Conservation (phyloP, 306 rosid genomes). For the Castanea sativa region DNA sequence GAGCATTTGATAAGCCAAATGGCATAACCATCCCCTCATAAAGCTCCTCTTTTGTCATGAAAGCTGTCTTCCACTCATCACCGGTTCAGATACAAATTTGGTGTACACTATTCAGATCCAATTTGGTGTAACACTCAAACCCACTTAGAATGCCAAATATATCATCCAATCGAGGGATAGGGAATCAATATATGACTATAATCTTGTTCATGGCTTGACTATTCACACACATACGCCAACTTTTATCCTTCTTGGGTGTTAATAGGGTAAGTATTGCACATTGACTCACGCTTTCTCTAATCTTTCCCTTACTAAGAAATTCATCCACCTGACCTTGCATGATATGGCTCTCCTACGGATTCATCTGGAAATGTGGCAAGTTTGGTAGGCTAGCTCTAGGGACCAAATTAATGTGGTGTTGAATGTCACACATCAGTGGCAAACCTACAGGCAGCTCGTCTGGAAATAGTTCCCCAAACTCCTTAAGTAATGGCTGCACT, state of each 20-base stretch:
- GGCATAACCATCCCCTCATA: background rate
- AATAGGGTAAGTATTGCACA: background rate
- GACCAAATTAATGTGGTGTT: background rate
- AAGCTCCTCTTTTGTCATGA: background rate
- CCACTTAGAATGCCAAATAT: background rate
- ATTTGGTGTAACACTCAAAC: rapidly evolving
- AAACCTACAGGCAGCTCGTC: background rate
- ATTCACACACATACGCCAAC: too few relatives aligned
- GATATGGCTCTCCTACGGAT: rapidly evolving
- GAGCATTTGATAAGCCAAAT: background rate
- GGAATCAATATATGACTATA: background rate
- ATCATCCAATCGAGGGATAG: background rate
- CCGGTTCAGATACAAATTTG: background rate
- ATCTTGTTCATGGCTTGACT: background rate
- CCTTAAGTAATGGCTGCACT: too few relatives aligned
- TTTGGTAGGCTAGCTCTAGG: background rate
- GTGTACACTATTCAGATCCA: background rate
- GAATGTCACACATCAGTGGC: background rate
- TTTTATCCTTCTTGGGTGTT: background rate
- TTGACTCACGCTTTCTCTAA: background rate
- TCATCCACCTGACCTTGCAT: background rate
- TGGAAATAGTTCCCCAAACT: too few relatives aligned
- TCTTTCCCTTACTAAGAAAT: background rate
- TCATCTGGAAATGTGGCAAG: background rate
- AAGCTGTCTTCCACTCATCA: background rate